A percentile compares a stretch with the other conserved stretches of the same genome.
Conservation (phyloP, 495 filamentous ascomycete species). For the Penicillium simplicissimum region DNA sequence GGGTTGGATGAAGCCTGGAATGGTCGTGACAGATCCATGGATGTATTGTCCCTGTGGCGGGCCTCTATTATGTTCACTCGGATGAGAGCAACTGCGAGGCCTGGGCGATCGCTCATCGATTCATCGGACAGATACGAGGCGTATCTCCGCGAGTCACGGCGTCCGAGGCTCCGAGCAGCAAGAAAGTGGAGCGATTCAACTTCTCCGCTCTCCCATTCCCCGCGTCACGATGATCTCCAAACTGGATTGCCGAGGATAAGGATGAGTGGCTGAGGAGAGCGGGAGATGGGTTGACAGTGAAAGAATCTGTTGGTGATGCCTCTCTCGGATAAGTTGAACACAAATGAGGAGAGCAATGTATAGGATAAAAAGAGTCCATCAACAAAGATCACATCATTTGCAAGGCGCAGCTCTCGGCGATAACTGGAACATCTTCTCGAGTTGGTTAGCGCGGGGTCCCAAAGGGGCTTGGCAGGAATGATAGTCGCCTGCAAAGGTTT, state of each 20-base stretch:
- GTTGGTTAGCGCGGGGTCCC: slow-evolving; percentile 26
- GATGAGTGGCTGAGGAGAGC: not conserved
- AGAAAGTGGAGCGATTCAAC: slow-evolving; percentile 17
- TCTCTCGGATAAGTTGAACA: not conserved
- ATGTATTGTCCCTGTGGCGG: too few relatives aligned
- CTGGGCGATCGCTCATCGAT: not conserved
- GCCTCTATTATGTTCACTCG: not conserved
- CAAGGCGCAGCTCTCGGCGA: not conserved
- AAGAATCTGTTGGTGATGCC: not conserved
- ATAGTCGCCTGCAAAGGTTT: slow-evolving; percentile 2
- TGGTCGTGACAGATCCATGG: not conserved
- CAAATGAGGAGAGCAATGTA: not conserved
- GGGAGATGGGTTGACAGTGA: not conserved
- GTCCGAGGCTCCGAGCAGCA: too few relatives aligned
- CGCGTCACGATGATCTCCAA: slow-evolving; percentile 1
- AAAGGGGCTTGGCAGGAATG: slow-evolving; percentile 22
- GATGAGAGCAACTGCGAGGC: not conserved
- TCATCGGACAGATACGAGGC: not conserved
- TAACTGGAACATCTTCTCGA: not conserved
- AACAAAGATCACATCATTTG: too few relatives aligned
- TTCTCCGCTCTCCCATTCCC: slow-evolving; percentile 25
- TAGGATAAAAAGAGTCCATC: not conserved
- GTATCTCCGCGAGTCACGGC: slow-evolving; percentile 18
- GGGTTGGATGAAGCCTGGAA: not conserved
- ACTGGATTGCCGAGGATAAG: not conserved